Percentiles rank a stretch among this genome's conserved stretches.
Conservation (phyloP, 2,329 filamentous ascomycete species). For the Fusarium sterilihyphosum region DNA sequence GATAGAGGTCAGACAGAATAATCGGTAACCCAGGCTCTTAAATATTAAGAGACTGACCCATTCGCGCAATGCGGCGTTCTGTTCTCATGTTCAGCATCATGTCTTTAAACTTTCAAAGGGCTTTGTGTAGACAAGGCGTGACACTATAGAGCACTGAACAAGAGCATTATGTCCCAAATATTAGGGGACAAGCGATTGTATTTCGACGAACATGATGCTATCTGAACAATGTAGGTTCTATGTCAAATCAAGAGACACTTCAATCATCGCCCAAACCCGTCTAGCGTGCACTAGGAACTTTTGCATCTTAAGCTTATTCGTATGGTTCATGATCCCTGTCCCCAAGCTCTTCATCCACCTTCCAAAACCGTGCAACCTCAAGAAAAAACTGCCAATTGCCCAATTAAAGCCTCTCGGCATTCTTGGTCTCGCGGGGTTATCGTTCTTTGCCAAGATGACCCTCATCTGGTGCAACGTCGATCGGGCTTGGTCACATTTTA, state of each 20-base stretch:
- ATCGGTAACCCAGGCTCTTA: neutral
- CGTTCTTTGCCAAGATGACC: neutral
- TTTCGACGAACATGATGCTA: neutral
- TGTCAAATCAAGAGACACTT: neutral
- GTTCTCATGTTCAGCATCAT: neutral
- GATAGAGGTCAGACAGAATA: too few species aligned
- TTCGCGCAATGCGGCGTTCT: too few species aligned
- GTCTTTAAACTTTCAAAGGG: neutral
- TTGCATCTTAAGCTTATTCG: slow-evolving; percentile 35
- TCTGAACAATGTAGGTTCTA: too few species aligned
- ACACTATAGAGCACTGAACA: neutral
- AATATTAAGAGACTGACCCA: neutral
- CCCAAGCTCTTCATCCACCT: slow-evolving; percentile 12
- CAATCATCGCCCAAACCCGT: neutral
- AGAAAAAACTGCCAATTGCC: neutral
- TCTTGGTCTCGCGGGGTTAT: neutral
- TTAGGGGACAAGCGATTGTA: fast-evolving
- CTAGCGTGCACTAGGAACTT: slow-evolving; percentile 26
- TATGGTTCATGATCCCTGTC: slow-evolving; percentile 25
- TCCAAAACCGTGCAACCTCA: slow-evolving; percentile 13
- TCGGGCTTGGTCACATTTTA: neutral
- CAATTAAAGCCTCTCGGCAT: neutral
- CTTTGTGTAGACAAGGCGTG: neutral
- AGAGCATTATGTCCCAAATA: neutral
- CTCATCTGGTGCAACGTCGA: neutral